Evolutionary conservation across 208 protist genomes (phyloP).

Genomic region (Acanthamoeba culbertsoni): DNA sequence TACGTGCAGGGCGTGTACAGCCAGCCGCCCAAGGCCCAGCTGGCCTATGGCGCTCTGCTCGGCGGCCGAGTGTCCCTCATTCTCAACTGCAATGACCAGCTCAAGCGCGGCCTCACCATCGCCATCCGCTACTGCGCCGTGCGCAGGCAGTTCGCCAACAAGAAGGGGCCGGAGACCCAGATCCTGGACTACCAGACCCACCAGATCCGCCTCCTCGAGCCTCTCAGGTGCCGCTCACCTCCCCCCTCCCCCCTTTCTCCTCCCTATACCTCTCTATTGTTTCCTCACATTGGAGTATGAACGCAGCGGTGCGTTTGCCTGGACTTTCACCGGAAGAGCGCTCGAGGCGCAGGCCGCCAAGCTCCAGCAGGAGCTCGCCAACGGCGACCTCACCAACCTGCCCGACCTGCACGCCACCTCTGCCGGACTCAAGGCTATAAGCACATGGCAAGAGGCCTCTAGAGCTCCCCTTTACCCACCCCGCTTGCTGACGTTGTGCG

Average conservation of each 20-base stretch:
- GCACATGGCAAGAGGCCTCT: too few relatives aligned
- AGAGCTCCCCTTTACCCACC: not conserved
- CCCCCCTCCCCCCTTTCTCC: not conserved
- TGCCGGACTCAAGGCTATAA: constrained; percentile 35
- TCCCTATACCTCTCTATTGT: not conserved
- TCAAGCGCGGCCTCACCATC: not conserved
- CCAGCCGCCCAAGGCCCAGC: constrained; percentile 22
- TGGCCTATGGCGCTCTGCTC: constrained; percentile 60
- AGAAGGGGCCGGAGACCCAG: constrained; percentile 1
- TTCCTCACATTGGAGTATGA: not conserved
- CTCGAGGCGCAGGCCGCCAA: not conserved
- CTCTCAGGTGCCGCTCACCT: not conserved
- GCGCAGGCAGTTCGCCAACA: constrained; percentile 65
- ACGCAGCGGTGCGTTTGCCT: not conserved
- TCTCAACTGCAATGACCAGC: not conserved
- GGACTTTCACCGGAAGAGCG: not conserved
- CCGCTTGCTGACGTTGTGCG: not conserved
- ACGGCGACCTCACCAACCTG: constrained; percentile 16
- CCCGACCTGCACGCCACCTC: constrained; percentile 35
- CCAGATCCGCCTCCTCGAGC: constrained; percentile 52
- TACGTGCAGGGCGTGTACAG: constrained; percentile 62
- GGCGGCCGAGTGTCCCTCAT: constrained; percentile 23
- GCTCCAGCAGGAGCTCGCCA: constrained; percentile 28
- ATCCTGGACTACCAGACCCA: constrained; percentile 67
- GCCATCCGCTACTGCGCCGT: constrained; percentile 72